These are phyloP conservation scores for Trichothecium sympodiale DNA, from an alignment of 2,329 filamentous ascomycete species.

Conservation along the genomic window DNA sequence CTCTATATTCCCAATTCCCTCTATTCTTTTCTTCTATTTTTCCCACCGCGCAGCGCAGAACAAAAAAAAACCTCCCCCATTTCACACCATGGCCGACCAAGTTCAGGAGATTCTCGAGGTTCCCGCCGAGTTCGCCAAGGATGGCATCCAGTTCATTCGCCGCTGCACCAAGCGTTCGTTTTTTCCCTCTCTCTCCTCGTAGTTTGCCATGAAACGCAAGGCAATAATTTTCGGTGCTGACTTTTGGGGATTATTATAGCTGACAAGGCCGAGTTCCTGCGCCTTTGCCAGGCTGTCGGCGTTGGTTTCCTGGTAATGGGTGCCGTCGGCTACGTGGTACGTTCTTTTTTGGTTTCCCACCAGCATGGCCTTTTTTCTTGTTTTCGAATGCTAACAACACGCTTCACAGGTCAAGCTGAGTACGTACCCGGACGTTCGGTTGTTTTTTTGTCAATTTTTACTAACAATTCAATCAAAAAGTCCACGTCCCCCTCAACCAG, in stretches of 20 bases:
- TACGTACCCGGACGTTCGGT: too few species aligned
- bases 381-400: too few species aligned
- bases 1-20: neutral
- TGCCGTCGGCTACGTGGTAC: conserved; percentile 52
- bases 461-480: conserved; percentile 20
- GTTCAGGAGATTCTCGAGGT: conserved; percentile 61
- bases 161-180: conserved; percentile 50
- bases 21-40: too few species aligned
- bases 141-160: conserved; percentile 51
- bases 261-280: conserved; percentile 31
- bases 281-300: conserved; percentile 48
- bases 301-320: conserved; percentile 63
- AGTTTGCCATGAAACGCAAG: conserved; percentile 3
- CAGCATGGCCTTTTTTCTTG: too few species aligned
- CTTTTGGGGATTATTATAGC: conserved; percentile 16
- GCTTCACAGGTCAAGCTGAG: conserved; percentile 44
- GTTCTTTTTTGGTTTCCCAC: too few species aligned
- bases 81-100: conserved; percentile 55
- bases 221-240: neutral
- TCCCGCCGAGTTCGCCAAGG: conserved; percentile 52
- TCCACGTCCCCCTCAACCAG: conserved; percentile 62
- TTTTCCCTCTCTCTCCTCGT: neutral
- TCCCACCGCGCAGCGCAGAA: too few species aligned
- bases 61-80: too few species aligned
- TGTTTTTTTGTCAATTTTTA: too few species aligned